These are phyloP conservation scores for Microstegium vimineum DNA, from an alignment of 176 grass and related monocot genomes.

Conservation along the genomic window DNA sequence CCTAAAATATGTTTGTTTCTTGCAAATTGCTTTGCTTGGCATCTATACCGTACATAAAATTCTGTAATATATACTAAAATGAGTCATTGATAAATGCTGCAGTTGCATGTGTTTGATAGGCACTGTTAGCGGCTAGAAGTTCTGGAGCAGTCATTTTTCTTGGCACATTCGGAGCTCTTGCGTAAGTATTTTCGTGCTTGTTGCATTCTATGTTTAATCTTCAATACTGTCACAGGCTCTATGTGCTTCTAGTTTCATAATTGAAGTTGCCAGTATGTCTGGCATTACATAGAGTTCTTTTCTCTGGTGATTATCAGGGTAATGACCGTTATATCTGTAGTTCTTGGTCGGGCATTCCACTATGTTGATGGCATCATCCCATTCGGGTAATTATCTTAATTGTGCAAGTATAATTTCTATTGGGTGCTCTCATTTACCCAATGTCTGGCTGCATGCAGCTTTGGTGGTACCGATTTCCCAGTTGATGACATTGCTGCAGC, in stretches of 20 bases:
- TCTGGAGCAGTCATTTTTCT: conserved; percentile 78
- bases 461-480: conserved; percentile 93
- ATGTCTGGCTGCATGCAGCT: conserved; percentile 46
- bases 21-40: not conserved
- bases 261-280: conserved; percentile 1
- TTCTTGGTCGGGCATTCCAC: conserved; percentile 93
- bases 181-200: conserved; percentile 55
- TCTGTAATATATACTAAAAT: conserved; percentile 37
- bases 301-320: conserved; percentile 48
- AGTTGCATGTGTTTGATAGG: conserved; percentile 81
- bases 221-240: not conserved
- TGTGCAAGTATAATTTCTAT: not conserved
- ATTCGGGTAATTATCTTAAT: conserved; percentile 61
- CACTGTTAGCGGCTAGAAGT: conserved; percentile 94
- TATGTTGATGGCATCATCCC: conserved; percentile 91
- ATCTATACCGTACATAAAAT: not conserved
- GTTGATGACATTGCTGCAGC: conserved; percentile 89
- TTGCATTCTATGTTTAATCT: not conserved
- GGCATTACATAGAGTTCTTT: not conserved
- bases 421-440: not conserved
- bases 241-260: conserved; percentile 16
- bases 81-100: conserved; percentile 62
- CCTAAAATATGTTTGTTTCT: not conserved
- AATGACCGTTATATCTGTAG: conserved; percentile 92
- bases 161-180: conserved; percentile 93